A percentile compares a stretch with the other conserved stretches of the same genome.
Evolutionary conservation across 208 protist species (phyloP).

Genomic region (Naegleria fowleri): DNA sequence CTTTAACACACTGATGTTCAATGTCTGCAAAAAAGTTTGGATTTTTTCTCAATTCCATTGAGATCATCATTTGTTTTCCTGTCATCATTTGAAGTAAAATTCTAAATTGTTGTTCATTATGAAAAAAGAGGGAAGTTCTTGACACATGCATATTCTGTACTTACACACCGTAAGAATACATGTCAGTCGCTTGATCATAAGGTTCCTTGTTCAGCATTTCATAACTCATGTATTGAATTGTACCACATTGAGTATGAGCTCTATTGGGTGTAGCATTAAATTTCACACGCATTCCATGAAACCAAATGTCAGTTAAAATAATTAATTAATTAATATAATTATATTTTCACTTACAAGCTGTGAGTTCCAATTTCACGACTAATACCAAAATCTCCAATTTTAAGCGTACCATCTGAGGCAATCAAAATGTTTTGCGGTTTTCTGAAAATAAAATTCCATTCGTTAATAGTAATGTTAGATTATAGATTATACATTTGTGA

Average conservation of each 20-base stretch:
- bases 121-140: too few relatives aligned
- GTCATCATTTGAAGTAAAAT: constrained; percentile 22
- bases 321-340: too few relatives aligned
- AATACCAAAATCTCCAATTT: constrained; percentile 29
- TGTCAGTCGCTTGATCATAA: constrained; percentile 2
- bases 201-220: constrained; percentile 23
- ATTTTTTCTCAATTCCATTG: background rate
- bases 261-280: background rate
- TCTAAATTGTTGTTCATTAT: background rate
- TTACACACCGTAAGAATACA: background rate
- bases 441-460: background rate
- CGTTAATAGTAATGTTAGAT: too few relatives aligned
- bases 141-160: too few relatives aligned
- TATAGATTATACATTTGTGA: too few relatives aligned
- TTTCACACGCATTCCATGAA: too few relatives aligned
- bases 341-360: background rate
- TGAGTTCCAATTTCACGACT: background rate
- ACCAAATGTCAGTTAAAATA: too few relatives aligned
- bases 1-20: background rate
- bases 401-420: background rate
- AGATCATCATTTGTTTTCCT: background rate
- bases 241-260: background rate
- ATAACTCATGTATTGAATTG: background rate
- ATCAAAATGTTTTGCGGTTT: constrained; percentile 16
- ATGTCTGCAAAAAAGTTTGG: background rate